Percentiles rank a stretch among this genome's conserved stretches.
Evolutionary conservation across 2,329 filamentous ascomycete genomes (phyloP).

Genomic region (Pezicula neosporulosa): DNA sequence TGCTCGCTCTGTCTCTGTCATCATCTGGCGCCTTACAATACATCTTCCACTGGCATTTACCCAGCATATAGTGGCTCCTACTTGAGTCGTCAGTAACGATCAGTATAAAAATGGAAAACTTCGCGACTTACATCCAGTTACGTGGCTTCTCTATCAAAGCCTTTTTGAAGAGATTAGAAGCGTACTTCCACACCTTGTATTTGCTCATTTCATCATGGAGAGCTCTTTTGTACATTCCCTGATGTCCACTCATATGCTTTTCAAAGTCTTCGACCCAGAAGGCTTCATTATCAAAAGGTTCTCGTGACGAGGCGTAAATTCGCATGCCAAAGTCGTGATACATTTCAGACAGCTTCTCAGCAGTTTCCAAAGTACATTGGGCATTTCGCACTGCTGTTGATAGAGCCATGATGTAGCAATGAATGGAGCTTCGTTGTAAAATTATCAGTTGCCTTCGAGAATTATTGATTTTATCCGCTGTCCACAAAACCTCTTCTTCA

Average conservation of each 20-base stretch:
- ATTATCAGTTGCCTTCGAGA: constrained; percentile 29
- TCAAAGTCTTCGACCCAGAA: constrained; percentile 60
- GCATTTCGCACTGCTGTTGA: constrained; percentile 56
- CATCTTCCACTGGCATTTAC: constrained; percentile 73
- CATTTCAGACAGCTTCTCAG: constrained; percentile 58
- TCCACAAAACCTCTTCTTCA: constrained; percentile 37
- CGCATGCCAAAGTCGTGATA: constrained; percentile 67
- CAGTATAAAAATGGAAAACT: not conserved
- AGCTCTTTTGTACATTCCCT: constrained; percentile 52
- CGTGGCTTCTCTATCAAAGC: constrained; percentile 56
- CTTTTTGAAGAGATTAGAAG: constrained; percentile 55
- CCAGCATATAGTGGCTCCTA: constrained; percentile 64
- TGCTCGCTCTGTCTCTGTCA: constrained; percentile 29
- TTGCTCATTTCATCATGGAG: constrained; percentile 54
- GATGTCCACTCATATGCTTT: constrained; percentile 53
- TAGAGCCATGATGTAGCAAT: constrained; percentile 60
- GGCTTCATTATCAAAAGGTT: constrained; percentile 64
- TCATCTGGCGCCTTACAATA: constrained; percentile 43
- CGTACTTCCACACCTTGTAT: constrained; percentile 63
- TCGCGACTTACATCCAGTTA: constrained; percentile 54
- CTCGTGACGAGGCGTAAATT: constrained; percentile 64
- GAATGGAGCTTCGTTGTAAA: constrained; percentile 31
- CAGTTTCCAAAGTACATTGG: constrained; percentile 49
- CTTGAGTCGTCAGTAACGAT: constrained; percentile 18
- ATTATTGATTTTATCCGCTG: constrained; percentile 36